phyloP scores from a whole-genome alignment of 805 yeast genomes.

The Pichia pseudocactophila region DNA sequence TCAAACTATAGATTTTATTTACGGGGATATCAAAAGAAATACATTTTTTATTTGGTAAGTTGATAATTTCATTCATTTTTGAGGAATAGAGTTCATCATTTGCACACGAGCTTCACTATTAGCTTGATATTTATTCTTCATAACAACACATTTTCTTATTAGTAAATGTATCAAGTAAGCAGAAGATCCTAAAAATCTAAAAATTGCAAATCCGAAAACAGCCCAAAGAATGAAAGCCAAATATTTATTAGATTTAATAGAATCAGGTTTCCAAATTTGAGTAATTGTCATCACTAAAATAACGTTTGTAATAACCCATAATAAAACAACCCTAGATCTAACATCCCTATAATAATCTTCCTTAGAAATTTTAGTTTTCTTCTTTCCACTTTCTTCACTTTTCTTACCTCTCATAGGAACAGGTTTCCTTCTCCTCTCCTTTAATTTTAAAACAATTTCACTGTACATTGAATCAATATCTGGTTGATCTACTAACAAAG shows the following conservation, averaged over 20 bases:
- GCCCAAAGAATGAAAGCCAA: slow-evolving; percentile 83
- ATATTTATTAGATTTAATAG: slow-evolving; percentile 62
- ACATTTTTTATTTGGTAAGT: neutral
- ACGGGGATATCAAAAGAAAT: neutral
- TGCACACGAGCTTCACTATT: slow-evolving; percentile 15
- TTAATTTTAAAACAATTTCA: slow-evolving; percentile 61
- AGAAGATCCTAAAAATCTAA: slow-evolving; percentile 77
- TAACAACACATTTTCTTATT: slow-evolving; percentile 26
- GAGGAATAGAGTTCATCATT: slow-evolving; percentile 11
- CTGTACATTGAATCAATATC: slow-evolving; percentile 80
- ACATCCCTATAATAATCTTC: slow-evolving; percentile 93
- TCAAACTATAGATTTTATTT: neutral
- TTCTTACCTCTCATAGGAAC: slow-evolving; percentile 38
- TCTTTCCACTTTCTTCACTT: slow-evolving; percentile 29
- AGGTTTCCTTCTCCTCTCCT: slow-evolving; percentile 59
- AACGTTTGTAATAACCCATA: slow-evolving; percentile 84
- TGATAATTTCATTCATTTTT: slow-evolving; percentile 1
- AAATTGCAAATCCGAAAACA: slow-evolving; percentile 73
- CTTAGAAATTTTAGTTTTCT: slow-evolving; percentile 33
- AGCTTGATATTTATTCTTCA: slow-evolving; percentile 26
- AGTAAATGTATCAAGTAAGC: slow-evolving; percentile 47
- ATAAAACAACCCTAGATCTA: slow-evolving; percentile 88
- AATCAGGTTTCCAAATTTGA: slow-evolving; percentile 66
- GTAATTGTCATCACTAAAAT: slow-evolving; percentile 79
- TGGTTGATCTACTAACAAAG: slow-evolving; percentile 62